Evolutionary conservation across 768 basidiomycete genomes (phyloP).

Genomic region (Auricularia auricula-judae): DNA sequence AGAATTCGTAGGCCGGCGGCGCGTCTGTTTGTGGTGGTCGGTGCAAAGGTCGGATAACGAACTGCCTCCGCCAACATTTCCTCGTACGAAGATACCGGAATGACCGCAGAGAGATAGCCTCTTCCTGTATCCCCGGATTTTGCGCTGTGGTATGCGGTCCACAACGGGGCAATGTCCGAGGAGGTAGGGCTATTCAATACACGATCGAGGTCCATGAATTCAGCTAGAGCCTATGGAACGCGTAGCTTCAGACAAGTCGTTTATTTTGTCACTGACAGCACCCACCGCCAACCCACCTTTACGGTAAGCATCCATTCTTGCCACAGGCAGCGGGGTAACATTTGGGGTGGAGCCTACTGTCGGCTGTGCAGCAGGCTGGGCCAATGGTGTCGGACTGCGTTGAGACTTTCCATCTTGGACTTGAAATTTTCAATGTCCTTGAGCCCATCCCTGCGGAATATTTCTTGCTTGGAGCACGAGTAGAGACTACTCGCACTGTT

Average conservation of each 20-base stretch:
- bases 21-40: slow-evolving; percentile 22
- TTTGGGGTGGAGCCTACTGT: neutral
- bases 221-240: slow-evolving; percentile 56
- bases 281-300: slow-evolving; percentile 31
- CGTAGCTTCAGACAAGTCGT: neutral
- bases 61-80: slow-evolving; percentile 54
- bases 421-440: slow-evolving; percentile 27
- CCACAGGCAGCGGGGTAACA: slow-evolving; percentile 2
- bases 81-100: slow-evolving; percentile 62
- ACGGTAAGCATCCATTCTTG: slow-evolving; percentile 54
- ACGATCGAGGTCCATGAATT: slow-evolving; percentile 67
- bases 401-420: slow-evolving; percentile 18
- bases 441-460: slow-evolving; percentile 6
- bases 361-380: slow-evolving; percentile 10
- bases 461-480: too few relatives aligned
- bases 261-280: neutral
- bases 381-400: slow-evolving; percentile 22
- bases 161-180: slow-evolving; percentile 67
- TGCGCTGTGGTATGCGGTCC: slow-evolving; percentile 85
- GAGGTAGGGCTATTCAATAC: slow-evolving; percentile 53
- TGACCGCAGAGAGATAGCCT: slow-evolving; percentile 74
- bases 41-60: slow-evolving; percentile 74
- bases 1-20: slow-evolving; percentile 46
- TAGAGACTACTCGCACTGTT: slow-evolving; percentile 42
- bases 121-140: slow-evolving; percentile 73